Evolutionary conservation across 2,329 filamentous ascomycete genomes (phyloP).

Genomic region (Sporothrix luriei): DNA sequence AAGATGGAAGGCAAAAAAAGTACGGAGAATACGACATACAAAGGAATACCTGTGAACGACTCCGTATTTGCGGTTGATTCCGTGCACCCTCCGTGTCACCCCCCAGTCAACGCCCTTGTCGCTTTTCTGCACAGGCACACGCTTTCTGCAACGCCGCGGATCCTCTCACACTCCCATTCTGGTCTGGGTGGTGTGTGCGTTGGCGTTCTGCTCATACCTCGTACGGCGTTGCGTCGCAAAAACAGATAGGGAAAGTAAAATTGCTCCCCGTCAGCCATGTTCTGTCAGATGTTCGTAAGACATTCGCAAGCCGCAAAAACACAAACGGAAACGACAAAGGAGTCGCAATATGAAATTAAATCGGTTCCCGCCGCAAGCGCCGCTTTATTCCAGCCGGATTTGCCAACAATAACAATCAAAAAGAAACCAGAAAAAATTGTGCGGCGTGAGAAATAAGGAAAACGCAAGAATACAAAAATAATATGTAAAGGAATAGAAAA

Average conservation of each 20-base stretch:
- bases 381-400: background rate
- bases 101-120: background rate
- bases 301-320: slow-evolving; percentile 11
- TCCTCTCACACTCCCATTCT: slow-evolving; percentile 18
- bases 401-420: background rate
- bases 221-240: too few relatives aligned
- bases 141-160: background rate
- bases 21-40: background rate
- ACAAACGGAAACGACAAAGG: background rate
- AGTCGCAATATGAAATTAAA: too few relatives aligned
- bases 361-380: slow-evolving; percentile 3
- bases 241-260: background rate
- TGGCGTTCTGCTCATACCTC: background rate
- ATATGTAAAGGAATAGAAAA: too few relatives aligned
- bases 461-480: too few relatives aligned
- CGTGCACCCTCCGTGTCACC: background rate
- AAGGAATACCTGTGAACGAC: slow-evolving; percentile 9
- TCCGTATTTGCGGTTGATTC: slow-evolving; percentile 23
- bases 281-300: slow-evolving; percentile 25
- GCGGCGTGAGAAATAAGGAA: too few relatives aligned
- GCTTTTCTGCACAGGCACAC: slow-evolving; percentile 8
- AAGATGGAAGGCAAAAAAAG: background rate
- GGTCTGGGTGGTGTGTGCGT: slow-evolving; percentile 22
- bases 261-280: slow-evolving; percentile 13
- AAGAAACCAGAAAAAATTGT: background rate